Evolutionary conservation across 2,329 filamentous ascomycete species (phyloP), one percentile per base, ranked within the genome.

Genomic region (Trichoderma pleuroti): DNA sequence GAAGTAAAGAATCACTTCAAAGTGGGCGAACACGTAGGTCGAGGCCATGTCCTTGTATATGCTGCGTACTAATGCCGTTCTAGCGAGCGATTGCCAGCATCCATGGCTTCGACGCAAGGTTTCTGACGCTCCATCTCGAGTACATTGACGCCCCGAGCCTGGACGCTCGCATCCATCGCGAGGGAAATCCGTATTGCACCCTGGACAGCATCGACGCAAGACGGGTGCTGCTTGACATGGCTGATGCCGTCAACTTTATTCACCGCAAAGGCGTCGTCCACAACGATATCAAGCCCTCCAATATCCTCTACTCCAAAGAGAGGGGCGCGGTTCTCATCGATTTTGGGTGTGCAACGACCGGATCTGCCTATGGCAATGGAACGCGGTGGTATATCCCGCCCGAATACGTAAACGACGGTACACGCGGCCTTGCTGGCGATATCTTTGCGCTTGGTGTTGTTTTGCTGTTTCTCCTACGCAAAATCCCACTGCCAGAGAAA

Each of bases 241-340:
- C 78, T 74, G 71, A 32, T 54, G 62, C 70, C n/a, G 62, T 73
- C 32, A 36, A 56, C n/a, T 70, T 71, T 56, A 65, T 74, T 14
- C 61, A 70, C 16, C 16, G 34, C 16, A 21, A 64, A 26, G 30
- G 42, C 3, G 49, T 74, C 30, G 24, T 54, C 18, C 73, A 74
- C 70, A 73, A 74, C 26, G 72, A 74, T 32, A 74, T 74, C 42
- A 74, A 72, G 54, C 72, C 73, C 6, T 26, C 21, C 32, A 74
- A 73, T 30, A 70, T 74, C 57, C 46, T 60, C 26, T 74, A 74
- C 59, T 59, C 67, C n/a, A 60, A 46, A 2, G 36, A 61, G 24
- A 73, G 69, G 8, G 64, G 73, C 11, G 59, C 70, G 8, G 72
- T 73, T 14, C 64, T 67, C 9, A n/a, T 67, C 30, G 64, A 67